Base-by-base conservation (phyloP, 2,329 filamentous ascomycete species). In the Fusarium albidum region DNA sequence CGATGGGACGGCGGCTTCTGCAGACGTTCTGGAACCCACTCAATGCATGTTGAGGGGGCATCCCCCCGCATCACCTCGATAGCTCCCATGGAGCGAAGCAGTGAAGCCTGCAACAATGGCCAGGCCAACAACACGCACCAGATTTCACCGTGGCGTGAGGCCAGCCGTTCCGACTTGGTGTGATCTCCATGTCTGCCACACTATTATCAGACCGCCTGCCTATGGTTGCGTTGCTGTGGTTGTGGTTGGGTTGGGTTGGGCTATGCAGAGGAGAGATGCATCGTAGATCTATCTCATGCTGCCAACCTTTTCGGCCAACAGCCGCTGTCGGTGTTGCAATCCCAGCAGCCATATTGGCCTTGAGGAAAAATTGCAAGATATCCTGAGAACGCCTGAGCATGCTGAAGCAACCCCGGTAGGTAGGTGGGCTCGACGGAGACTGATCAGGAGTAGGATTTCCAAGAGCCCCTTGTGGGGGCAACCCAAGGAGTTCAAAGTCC, bases 21-120 rank as follows among this genome's bases (percentile, higher is more conserved):
- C 31, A 43, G 60, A 61, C 33, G 54, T 65, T 67, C 64, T 67
- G 64, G 64, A 66, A 66, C 44, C 54, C 55, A 48, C 21, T 28
- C 49, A 33, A 32, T 54, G 47, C 35, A 38, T 41, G 35, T 32
- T 42, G 37, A 18, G 35, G 37, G 29, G 53, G 55, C 52, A 40
- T 45, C 48, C 48, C 47, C 54, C 59, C 52, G 59, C 59, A 59
- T 48, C 55, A 54, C 43, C 43, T 54, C 44, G 38, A 54, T 55
- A 47, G 46, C 60, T 59, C 35, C 38, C 13, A 48, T n/a, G n/a
- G 26, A 14, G 33, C 49, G 28, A n/a, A n/a, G 33, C 33, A 47
- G 14, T 26, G 26, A 21, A 33, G 17, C 17, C n/a, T 29, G 27
- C 32, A 33, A 45, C 45, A 39, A 26, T 32, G 46, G 28, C 44